Base-by-base conservation (phyloP, 352 stramenopile species). In the Phytopythium aichiense region DNA sequence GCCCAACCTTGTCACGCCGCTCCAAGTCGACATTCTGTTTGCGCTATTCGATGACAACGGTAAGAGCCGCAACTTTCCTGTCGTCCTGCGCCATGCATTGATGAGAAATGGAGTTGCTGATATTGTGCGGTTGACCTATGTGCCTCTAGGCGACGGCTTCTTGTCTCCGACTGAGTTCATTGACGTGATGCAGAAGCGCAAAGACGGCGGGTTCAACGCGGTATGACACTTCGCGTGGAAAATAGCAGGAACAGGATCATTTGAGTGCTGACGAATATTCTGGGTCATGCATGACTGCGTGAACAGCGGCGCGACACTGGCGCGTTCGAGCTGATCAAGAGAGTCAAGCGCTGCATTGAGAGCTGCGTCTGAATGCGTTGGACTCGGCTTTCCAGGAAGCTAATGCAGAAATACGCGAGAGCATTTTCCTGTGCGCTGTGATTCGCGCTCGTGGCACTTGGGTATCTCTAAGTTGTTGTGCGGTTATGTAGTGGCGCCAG, bases 21-120 rank as follows among this genome's bases (percentile, higher is more conserved):
- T 94, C 45, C 86, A 94, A 64, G 84, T 95, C 59, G 87, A 95
- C 54, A 91, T 95, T 51, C 65, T 95, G 1, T 95, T 95, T 54
- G 72, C 78, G 8, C 73, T 95, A 9, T 95, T 95, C 56, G 87
- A 95, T 58, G 55, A 83, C 7, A 73, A 94, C 57, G 84, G 87
- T 95, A 55, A 12, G 72, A 69, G 22, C 48, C 15, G 49, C 43
- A 56, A 56, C 2, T 12, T 9, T 18, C 15, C 33, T 52, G 6
- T 56, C 54, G 5, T 59, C 51, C 25, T 9, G 11, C 23, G 11
- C 2, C 4, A 33, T 15, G 46, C 23, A n/a, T 28, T 15, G 23
- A 12, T n/a, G 13, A 33, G 1, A 6, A 16, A 11, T 15, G 28
- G 8, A 22, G 1, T 22, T 18, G 37, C 2, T 46, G n/a, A 18